Evolutionary conservation across 148 eudicot species (phyloP), one percentile per base, ranked within the genome.

Genomic region (Limonium bicolor): DNA sequence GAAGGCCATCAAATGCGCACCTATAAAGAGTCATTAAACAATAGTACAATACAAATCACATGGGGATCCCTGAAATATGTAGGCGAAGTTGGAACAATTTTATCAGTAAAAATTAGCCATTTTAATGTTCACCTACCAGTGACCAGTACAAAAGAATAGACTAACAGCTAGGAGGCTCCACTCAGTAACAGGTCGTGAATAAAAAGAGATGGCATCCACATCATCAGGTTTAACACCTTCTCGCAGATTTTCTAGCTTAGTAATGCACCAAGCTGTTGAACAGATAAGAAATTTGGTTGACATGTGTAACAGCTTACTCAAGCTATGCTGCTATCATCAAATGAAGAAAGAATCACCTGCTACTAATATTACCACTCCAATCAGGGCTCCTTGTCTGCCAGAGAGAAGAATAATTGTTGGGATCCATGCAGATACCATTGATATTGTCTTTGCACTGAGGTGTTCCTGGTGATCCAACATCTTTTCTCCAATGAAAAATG

Each of bases 1-100:
- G 76, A 41, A 92, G 88, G 37, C 95, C 99, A 48, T 92, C 99
- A 69, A 92, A 92, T 17, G 99, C 90, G 64, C 99, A 92, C 99
- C 99, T 90, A 48, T 19, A 64, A 15, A 27, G 2, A 41, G n/a
- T 27, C 36, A 15, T 26, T n/a, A n/a, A n/a, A n/a, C n/a, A n/a
- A n/a, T n/a, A n/a, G n/a, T n/a, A n/a, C n/a, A n/a, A n/a, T n/a
- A n/a, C n/a, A n/a, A n/a, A n/a, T n/a, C n/a, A n/a, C n/a, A n/a
- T n/a, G n/a, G n/a, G n/a, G n/a, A n/a, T n/a, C n/a, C n/a, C n/a
- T n/a, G n/a, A n/a, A n/a, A n/a, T n/a, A n/a, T n/a, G n/a, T n/a
- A n/a, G n/a, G n/a, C n/a, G n/a, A n/a, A n/a, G n/a, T n/a, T n/a
- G n/a, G n/a, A n/a, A n/a, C n/a, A n/a, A n/a, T n/a, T n/a, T n/a